Conservation (phyloP, 106 monocot species). For the Chionographis japonica region DNA sequence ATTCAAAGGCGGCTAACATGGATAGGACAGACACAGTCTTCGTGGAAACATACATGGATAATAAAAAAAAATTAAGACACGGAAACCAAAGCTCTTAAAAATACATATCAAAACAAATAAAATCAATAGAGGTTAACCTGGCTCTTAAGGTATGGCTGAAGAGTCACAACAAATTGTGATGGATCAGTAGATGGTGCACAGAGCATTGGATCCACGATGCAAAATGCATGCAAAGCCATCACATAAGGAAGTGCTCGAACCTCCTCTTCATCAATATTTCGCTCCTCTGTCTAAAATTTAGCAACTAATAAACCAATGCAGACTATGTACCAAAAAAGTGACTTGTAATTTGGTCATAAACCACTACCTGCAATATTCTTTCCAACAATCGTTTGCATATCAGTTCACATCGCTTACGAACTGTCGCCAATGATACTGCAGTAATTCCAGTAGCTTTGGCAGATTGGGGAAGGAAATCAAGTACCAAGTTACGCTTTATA, state of each 20-base stretch:
- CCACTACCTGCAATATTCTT: conserved; percentile 86
- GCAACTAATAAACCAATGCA: not conserved
- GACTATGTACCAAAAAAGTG: not conserved
- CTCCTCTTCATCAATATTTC: conserved; percentile 60
- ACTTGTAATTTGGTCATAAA: not conserved
- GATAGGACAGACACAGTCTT: too few relatives aligned
- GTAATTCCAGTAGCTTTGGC: conserved; percentile 80
- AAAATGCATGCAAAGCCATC: conserved; percentile 91
- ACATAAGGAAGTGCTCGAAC: conserved; percentile 89
- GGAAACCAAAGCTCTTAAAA: too few relatives aligned
- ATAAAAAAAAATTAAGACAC: too few relatives aligned
- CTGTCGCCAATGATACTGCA: conserved; percentile 53
- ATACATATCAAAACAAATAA: too few relatives aligned
- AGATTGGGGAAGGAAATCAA: conserved; percentile 97
- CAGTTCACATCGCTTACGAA: conserved; percentile 84
- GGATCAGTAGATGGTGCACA: conserved; percentile 88
- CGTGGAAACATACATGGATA: too few relatives aligned
- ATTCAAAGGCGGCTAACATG: too few relatives aligned
- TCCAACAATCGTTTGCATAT: conserved; percentile 90
- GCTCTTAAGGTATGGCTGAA: conserved; percentile 93
- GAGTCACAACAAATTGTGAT: conserved; percentile 90
- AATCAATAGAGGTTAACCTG: conserved; percentile 39
- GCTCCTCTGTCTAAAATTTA: conserved; percentile 73
- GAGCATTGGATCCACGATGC: conserved; percentile 88
- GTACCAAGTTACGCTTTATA: conserved; percentile 77